A percentile compares a stretch with the other conserved stretches of the same genome.
Conservation (phyloP, 2,329 filamentous ascomycete species). For the Ambrosiella cleistominuta region DNA sequence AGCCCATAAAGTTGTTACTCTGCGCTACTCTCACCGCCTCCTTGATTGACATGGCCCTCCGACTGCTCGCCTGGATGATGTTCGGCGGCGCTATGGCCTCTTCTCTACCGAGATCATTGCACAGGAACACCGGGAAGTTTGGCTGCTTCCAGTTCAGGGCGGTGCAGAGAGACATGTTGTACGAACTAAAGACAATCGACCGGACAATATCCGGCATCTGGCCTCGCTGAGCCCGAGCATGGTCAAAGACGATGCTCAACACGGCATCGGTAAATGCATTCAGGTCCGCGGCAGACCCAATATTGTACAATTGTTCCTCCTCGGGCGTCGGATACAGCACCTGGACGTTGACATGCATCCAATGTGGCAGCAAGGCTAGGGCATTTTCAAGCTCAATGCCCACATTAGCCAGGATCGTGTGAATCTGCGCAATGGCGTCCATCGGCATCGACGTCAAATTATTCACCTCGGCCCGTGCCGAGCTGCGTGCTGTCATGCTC, state of each 20-base stretch:
- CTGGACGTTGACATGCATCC: conserved; percentile 82
- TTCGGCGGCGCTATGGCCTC: conserved; percentile 21
- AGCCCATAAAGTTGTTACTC: conserved; percentile 94
- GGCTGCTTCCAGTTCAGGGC: conserved; percentile 98
- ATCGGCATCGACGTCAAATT: conserved; percentile 29
- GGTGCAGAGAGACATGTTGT: conserved; percentile 77
- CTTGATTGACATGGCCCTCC: conserved; percentile 72
- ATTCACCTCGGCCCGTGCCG: conserved; percentile 27
- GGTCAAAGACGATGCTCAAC: conserved; percentile 74
- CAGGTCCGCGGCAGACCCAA: conserved; percentile 63
- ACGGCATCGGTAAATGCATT: conserved; percentile 76
- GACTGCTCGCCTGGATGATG: conserved; percentile 38
- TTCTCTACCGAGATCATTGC: conserved; percentile 64
- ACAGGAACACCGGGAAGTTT: conserved; percentile 90
- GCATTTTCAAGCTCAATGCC: conserved; percentile 69
- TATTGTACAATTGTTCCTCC: conserved; percentile 51
- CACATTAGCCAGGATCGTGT: conserved; percentile 54
- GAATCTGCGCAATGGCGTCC: conserved; percentile 44
- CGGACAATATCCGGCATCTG: conserved; percentile 57
- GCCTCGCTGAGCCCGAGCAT: conserved; percentile 51
- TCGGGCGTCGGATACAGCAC: conserved; percentile 64
- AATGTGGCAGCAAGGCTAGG: conserved; percentile 53
- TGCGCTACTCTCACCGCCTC: conserved; percentile 85
- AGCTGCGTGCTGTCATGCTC: conserved; percentile 28
- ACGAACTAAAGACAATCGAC: conserved; percentile 86